Evolutionary conservation across 2,329 filamentous ascomycete species (phyloP), one percentile per base, ranked within the genome.

Genomic region (Magnaporthales sp.): DNA sequence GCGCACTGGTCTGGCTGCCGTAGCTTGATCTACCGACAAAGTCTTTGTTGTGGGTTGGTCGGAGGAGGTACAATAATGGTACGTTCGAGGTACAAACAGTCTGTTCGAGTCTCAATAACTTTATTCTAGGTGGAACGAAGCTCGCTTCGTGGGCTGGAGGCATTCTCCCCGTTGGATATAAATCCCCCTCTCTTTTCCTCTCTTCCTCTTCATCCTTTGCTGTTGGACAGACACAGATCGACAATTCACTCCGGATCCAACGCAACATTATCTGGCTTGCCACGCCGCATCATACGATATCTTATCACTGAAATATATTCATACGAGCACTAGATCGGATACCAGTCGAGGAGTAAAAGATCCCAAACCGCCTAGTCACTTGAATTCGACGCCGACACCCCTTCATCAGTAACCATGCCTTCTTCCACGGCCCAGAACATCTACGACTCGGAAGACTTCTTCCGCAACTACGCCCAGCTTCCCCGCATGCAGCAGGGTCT

Each of bases 401-500:
- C 9, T 32, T 26, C 19, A 27, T 5, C 51, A n/a, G 4, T 29
- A 15, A 32, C 29, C 46, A 65, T 65, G 64, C 4, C 64, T 27
- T 22, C 64, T n/a, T 27, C 26, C 63, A 65, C 60, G 54, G 29
- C 72, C 72, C n/a, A 77, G 66, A 7, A 72, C 62, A 62, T 67
- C 56, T 67, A 67, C 63, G 66, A 67, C 66, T 26, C 27, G 30
- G 56, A 63, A 38, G 63, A 65, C 62, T 67, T 67, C 66, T 67
- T 65, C 63, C 31, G 27, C n/a, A 65, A 62, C 31, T 67, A 67
- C 62, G 58, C 51, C 32, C 26, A 51, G 56, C 30, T 65, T 13
- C 32, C 56, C 15, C 66, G 66, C 63, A 65, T 64, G 32, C 29
- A 51, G 30, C 62, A 64, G 30, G 66, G 66, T 6, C 75, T 81